Conservation (phyloP, 805 yeast genomes). For the Candida hungchunana region DNA sequence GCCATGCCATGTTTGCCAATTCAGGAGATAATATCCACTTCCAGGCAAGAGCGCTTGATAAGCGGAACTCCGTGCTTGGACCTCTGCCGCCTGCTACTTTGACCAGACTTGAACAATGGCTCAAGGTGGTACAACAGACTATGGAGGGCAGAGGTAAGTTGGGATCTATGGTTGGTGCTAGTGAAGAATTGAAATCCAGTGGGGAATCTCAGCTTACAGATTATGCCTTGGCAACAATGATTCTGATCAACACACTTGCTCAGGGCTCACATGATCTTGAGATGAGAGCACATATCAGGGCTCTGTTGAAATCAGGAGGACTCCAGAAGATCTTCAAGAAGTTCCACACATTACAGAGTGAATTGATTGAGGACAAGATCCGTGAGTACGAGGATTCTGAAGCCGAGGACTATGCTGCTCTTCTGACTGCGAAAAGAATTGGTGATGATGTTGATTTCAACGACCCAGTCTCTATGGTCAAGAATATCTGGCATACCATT, state of each 20-base stretch:
- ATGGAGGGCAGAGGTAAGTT: constrained; percentile 82
- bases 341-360: constrained; percentile 50
- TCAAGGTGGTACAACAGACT: constrained; percentile 58
- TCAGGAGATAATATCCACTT: constrained; percentile 29
- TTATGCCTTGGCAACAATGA: constrained; percentile 65
- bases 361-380: constrained; percentile 61
- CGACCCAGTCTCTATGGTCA: constrained; percentile 62
- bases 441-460: constrained; percentile 41
- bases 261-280: constrained; percentile 33
- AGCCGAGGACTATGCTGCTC: constrained; percentile 50
- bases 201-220: constrained; percentile 65
- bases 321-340: constrained; percentile 46
- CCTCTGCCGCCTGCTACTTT: constrained; percentile 25
- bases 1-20: constrained; percentile 31
- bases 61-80: constrained; percentile 28
- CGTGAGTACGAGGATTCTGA: constrained; percentile 53
- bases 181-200: constrained; percentile 63
- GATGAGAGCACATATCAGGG: constrained; percentile 52
- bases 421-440: constrained; percentile 31
- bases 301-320: constrained; percentile 56
- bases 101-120: constrained; percentile 68
- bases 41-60: constrained; percentile 31
- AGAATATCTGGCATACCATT: constrained; percentile 58
- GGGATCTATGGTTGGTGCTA: constrained; percentile 91
- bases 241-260: constrained; percentile 63